phyloP scores from a whole-genome alignment of 768 basidiomycete genomes.

The Nidularia pulvinata region DNA sequence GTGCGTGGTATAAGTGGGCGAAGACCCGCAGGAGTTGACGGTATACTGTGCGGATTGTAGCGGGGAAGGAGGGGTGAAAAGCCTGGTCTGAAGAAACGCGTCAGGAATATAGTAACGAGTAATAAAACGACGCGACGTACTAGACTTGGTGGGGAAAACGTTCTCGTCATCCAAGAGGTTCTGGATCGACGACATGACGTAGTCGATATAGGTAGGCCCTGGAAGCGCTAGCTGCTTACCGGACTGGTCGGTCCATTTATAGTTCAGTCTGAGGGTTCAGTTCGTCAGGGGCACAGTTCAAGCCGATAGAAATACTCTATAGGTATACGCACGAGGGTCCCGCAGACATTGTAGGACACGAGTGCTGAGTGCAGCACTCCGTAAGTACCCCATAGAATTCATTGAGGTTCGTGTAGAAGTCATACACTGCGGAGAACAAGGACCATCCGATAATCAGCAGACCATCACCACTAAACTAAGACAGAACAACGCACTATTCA shows the following conservation, averaged over 20 bases:
- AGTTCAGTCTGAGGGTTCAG: conserved; percentile 66
- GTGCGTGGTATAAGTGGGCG: conserved; percentile 96
- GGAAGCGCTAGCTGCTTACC: conserved; percentile 87
- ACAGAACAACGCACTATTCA: conserved; percentile 68
- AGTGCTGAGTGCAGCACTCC: conserved; percentile 89
- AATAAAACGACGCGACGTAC: conserved; percentile 42
- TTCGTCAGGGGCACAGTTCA: neutral
- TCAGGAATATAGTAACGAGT: neutral
- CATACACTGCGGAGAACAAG: conserved; percentile 64
- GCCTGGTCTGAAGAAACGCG: conserved; percentile 58
- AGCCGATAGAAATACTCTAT: neutral
- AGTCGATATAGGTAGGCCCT: conserved; percentile 97
- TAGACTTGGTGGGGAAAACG: conserved; percentile 95
- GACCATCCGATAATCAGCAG: neutral
- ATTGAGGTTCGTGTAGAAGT: conserved; percentile 97
- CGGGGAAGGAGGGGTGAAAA: conserved; percentile 87
- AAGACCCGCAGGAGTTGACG: conserved; percentile 96
- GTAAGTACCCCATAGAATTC: conserved; percentile 95
- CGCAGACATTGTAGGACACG: conserved; percentile 92
- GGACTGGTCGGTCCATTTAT: conserved; percentile 93
- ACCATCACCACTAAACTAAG: neutral
- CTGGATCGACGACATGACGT: conserved; percentile 97
- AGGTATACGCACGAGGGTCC: conserved; percentile 67
- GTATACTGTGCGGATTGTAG: conserved; percentile 91
- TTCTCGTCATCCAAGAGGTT: conserved; percentile 93